Conservation (phyloP, 1,284 basidiomycete genomes). For the Anthracocystis setariae region DNA sequence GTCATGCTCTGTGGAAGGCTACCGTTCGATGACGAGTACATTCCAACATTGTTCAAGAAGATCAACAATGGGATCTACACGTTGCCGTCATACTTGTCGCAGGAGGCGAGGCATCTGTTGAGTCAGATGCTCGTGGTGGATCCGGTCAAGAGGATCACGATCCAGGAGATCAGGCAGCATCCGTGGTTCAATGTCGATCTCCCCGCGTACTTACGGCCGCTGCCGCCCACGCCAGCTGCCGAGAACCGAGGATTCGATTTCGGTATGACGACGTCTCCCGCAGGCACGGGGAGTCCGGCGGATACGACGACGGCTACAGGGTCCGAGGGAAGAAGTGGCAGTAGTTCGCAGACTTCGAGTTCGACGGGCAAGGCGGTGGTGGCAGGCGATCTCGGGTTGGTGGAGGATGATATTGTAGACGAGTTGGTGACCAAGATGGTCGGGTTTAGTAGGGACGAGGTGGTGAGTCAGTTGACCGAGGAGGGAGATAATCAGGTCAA, state of each 20-base stretch:
- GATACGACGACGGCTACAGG: slow-evolving; percentile 23
- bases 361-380: slow-evolving; percentile 23
- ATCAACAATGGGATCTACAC: slow-evolving; percentile 67
- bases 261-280: slow-evolving; percentile 42
- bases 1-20: slow-evolving; percentile 66
- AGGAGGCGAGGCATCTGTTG: slow-evolving; percentile 62
- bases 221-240: slow-evolving; percentile 77
- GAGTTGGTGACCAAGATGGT: slow-evolving; percentile 81
- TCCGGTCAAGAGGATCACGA: slow-evolving; percentile 67
- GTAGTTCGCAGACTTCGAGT: slow-evolving; percentile 29
- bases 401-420: slow-evolving; percentile 88
- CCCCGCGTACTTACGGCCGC: slow-evolving; percentile 72
- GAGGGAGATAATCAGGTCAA: slow-evolving; percentile 95
- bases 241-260: slow-evolving; percentile 72
- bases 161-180: slow-evolving; percentile 62
- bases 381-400: slow-evolving; percentile 75
- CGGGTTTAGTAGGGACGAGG: slow-evolving; percentile 81
- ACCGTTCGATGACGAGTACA: slow-evolving; percentile 67
- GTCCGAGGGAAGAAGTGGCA: slow-evolving; percentile 26
- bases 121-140: slow-evolving; percentile 67
- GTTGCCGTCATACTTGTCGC: slow-evolving; percentile 63
- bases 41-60: slow-evolving; percentile 67
- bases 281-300: slow-evolving; percentile 32
- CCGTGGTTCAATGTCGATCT: slow-evolving; percentile 67
- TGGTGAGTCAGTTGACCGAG: slow-evolving; percentile 83